Base-by-base conservation (phyloP, 225 moss, liverwort and hornwort species). In the Marchantia paleacea region DNA sequence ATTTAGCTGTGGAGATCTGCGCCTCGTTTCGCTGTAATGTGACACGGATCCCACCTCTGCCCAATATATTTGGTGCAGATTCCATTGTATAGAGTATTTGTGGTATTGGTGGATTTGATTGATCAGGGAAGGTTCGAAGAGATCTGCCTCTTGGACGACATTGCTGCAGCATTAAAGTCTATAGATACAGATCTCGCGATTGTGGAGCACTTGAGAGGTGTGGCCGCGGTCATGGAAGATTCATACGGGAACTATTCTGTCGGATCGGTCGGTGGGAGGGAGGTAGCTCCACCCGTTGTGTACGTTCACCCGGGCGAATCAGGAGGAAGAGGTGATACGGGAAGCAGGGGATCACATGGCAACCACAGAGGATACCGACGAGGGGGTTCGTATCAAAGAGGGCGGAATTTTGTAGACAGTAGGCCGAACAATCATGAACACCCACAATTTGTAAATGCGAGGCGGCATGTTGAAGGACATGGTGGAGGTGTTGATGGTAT, bases 141-240 rank as follows among this genome's bases (percentile, higher is more conserved):
- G 55, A 55, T 60, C 6, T 19, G 57, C 0, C 58, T 20, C 57
- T 8, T 55, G 28, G 29, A 19, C 57, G 26, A 8, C 28, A 58
- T 39, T 15, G 30, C 57, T 16, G 48, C 54, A 55, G 55, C 74
- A 29, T 26, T 29, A 13, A 15, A 28, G 15, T 74, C 16, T 74
- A 26, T 13, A 9, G 55, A 10, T 19, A 60, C 61, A 61, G 76
- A 76, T 76, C 76, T 55, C 30, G 57, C 29, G 25, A 12, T 30
- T 61, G 61, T 20, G 10, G 61, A 55, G 58, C 76, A 9, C 8
- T 8, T 18, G 10, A 31, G 53, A 20, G 57, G 30, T 57, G 75
- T 39, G 39, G 57, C 7, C 57, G 72, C 11, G 24, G 67, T 61
- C 20, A 84, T 80, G 84, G 80, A 80, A 55, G 84, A 84, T 71